phyloP scores from a whole-genome alignment of 2,329 filamentous ascomycete species.

The Diaporthe destruens region DNA sequence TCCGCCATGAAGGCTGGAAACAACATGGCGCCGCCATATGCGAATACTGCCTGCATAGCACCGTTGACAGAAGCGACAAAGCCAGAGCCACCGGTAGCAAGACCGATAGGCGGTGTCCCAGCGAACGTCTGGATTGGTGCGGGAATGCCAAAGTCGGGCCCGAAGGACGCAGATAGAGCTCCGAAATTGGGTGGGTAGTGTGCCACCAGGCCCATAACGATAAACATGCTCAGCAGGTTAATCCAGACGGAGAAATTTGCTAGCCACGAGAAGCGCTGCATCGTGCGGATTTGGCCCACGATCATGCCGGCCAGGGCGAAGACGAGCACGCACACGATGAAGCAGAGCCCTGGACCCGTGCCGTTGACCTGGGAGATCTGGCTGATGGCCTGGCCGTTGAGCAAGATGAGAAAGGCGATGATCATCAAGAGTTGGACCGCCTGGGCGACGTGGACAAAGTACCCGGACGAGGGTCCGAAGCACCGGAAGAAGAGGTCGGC shows the following conservation, averaged over 20 bases:
- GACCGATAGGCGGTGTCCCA: conserved; percentile 28
- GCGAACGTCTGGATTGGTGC: conserved; percentile 37
- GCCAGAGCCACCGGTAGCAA: conserved; percentile 35
- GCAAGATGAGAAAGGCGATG: conserved; percentile 64
- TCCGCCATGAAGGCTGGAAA: conserved; percentile 70
- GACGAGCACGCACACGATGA: conserved; percentile 63
- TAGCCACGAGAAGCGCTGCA: conserved; percentile 66
- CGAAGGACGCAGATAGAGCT: conserved; percentile 43
- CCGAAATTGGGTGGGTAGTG: conserved; percentile 63
- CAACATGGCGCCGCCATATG: conserved; percentile 70
- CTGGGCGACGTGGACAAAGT: conserved; percentile 63
- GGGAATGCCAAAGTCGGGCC: conserved; percentile 27
- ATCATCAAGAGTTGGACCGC: conserved; percentile 63
- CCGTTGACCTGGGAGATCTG: conserved; percentile 49
- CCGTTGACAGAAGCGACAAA: conserved; percentile 59
- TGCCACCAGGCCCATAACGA: conserved; percentile 66
- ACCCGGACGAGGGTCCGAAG: conserved; percentile 58
- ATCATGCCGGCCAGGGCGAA: conserved; percentile 64
- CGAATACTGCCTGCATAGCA: conserved; percentile 65
- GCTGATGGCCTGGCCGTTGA: conserved; percentile 66
- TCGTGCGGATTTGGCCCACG: conserved; percentile 67
- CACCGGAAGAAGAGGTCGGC: conserved; percentile 63
- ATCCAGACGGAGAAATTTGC: conserved; percentile 69
- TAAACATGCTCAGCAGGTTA: conserved; percentile 66
- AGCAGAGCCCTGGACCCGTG: conserved; percentile 61